Conservation (phyloP, 2,329 filamentous ascomycete species). For the Pseudogymnoascus sp. region DNA sequence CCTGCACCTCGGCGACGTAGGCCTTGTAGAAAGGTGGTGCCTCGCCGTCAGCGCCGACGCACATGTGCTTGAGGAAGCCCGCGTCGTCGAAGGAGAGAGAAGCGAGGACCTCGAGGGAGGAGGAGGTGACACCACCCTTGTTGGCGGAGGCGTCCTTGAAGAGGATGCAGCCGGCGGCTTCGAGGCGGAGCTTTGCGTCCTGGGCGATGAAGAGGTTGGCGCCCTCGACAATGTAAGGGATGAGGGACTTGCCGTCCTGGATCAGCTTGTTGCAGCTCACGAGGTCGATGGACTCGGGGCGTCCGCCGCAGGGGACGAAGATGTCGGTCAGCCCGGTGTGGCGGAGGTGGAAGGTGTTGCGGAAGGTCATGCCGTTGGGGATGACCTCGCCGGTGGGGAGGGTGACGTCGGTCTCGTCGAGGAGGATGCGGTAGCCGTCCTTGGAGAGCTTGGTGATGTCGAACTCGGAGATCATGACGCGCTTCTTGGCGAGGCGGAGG, state of each 20-base stretch:
- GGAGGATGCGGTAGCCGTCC: constrained; percentile 82
- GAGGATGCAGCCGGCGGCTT: constrained; percentile 87
- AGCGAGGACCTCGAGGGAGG: constrained; percentile 89
- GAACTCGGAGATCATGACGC: constrained; percentile 84
- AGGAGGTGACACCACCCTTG: constrained; percentile 97
- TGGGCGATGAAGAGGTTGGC: constrained; percentile 99
- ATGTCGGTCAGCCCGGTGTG: constrained; percentile 67
- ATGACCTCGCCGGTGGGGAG: constrained; percentile 81
- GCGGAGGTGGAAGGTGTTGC: constrained; percentile 93
- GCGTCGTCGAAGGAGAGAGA: constrained; percentile 89
- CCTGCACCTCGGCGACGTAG: constrained; percentile 88
- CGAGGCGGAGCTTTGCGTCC: constrained; percentile 89
- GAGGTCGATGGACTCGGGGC: constrained; percentile 92
- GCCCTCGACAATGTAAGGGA: constrained; percentile 95
- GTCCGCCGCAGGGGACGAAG: constrained; percentile 93
- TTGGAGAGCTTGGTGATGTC: constrained; percentile 77
- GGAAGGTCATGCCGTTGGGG: constrained; percentile 88
- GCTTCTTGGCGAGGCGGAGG: constrained; percentile 70
- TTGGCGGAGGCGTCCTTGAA: constrained; percentile 98
- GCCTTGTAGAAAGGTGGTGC: constrained; percentile 84
- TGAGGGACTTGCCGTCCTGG: constrained; percentile 72
- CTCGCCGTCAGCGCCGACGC: constrained; percentile 65
- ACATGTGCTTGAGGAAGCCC: constrained; percentile 90
- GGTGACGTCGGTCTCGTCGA: constrained; percentile 83
- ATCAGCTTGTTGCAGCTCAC: constrained; percentile 82